Percentiles rank a stretch among this genome's conserved stretches.
Evolutionary conservation across 2,329 filamentous ascomycete genomes (phyloP).

Genomic region (Neopestalotiopsis clavispora): DNA sequence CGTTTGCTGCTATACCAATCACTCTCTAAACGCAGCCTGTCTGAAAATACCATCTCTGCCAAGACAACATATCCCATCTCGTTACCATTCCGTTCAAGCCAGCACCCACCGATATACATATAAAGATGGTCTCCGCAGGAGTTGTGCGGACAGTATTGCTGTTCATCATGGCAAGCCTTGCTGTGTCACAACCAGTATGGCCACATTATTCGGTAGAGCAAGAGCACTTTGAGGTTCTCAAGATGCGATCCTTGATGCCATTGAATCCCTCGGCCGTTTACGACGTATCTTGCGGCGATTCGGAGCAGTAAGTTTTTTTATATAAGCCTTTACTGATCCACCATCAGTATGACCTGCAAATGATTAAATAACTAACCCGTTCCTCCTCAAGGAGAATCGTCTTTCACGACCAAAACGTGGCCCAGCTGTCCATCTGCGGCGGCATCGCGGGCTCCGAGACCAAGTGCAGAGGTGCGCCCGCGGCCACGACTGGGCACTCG

Average conservation of each 20-base stretch:
- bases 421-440: conserved; percentile 55
- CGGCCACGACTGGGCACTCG: conserved; percentile 48
- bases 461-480: conserved; percentile 49
- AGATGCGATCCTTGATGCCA: conserved; percentile 41
- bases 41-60: not conserved
- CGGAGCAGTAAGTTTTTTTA: conserved; percentile 40
- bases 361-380: too few relatives aligned
- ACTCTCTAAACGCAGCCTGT: not conserved
- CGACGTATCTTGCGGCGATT: conserved; percentile 47
- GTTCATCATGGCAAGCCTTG: conserved; percentile 35
- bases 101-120: conserved; percentile 27
- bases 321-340: not conserved
- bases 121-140: conserved; percentile 37
- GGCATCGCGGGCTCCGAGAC: conserved; percentile 53
- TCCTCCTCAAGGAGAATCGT: conserved; percentile 43
- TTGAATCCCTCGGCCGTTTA: conserved; percentile 46
- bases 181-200: conserved; percentile 38
- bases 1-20: not conserved
- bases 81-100: not conserved
- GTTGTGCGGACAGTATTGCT: conserved; percentile 37
- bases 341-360: too few relatives aligned
- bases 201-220: conserved; percentile 44
- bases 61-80: not conserved
- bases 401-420: conserved; percentile 54
- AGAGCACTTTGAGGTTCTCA: conserved; percentile 50